Conservation (phyloP, 345 rosid species). For the Salix caprea region DNA sequence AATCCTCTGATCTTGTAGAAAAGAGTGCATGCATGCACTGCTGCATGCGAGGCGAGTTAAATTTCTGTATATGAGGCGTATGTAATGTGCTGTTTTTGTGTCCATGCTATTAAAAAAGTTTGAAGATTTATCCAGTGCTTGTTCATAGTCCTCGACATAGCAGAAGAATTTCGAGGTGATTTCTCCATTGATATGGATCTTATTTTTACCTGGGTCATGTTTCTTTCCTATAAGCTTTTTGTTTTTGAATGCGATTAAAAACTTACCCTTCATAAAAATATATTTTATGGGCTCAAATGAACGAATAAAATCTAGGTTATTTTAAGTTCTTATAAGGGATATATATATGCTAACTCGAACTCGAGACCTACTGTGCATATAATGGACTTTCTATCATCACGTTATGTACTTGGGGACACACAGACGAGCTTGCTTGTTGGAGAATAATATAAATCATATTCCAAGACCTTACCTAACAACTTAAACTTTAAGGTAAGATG, state of each 20-base stretch:
- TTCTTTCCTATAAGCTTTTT: no score
- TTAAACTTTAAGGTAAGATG: accelerated
- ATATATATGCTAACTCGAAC: accelerated
- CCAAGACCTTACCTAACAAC: accelerated
- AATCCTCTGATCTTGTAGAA: background rate
- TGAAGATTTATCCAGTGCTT: background rate
- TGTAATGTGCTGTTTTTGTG: background rate
- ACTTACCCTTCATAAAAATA: no score
- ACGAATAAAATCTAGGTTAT: accelerated
- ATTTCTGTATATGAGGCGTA: background rate
- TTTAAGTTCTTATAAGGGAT: accelerated
- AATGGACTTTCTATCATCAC: no score
- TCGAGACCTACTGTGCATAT: accelerated
- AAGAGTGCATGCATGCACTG: background rate
- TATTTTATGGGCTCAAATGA: no score
- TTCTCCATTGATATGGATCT: no score
- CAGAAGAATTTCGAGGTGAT: background rate
- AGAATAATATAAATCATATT: no score
- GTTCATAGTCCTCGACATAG: background rate
- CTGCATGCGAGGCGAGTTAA: background rate
- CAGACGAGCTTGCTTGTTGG: no score
- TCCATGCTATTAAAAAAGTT: background rate
- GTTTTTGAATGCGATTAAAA: no score
- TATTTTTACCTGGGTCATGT: no score
- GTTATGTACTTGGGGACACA: no score